Evolutionary conservation across 176 grass and related monocot genomes (phyloP).

Genomic region (Melocanna baccifera): DNA sequence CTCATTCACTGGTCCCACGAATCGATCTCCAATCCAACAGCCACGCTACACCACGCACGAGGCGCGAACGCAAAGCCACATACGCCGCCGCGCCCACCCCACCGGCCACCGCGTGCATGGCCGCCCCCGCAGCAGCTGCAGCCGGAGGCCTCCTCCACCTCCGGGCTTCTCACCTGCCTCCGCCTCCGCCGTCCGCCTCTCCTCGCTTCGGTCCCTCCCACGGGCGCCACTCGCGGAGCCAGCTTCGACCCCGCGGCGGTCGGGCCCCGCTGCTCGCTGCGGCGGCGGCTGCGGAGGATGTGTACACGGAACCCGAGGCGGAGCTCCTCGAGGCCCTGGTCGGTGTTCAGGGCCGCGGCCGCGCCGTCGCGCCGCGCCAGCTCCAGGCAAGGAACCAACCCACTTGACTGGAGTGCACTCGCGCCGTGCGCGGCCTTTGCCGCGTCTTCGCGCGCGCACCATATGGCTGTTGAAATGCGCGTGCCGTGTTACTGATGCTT

Average conservation of each 20-base stretch:
- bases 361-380: slow-evolving; percentile 57
- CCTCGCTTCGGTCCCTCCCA: background rate
- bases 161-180: background rate
- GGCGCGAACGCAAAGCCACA: slow-evolving; percentile 32
- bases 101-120: slow-evolving; percentile 17
- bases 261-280: slow-evolving; percentile 11
- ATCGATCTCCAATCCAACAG: background rate
- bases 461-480: slow-evolving; percentile 10
- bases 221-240: background rate
- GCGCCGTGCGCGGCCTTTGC: background rate
- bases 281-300: slow-evolving; percentile 1
- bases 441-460: background rate
- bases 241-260: background rate
- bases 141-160: background rate
- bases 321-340: slow-evolving; percentile 72
- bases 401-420: background rate
- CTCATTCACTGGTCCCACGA: background rate
- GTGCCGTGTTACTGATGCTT: background rate
- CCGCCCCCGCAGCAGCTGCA: background rate
- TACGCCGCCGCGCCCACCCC: background rate
- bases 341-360: slow-evolving; percentile 78
- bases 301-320: slow-evolving; percentile 53
- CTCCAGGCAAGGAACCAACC: slow-evolving; percentile 48
- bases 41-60: background rate
- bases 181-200: background rate